Evolutionary conservation across 176 grass and related monocot species (phyloP).

Genomic region (Rhynchospora pubera): DNA sequence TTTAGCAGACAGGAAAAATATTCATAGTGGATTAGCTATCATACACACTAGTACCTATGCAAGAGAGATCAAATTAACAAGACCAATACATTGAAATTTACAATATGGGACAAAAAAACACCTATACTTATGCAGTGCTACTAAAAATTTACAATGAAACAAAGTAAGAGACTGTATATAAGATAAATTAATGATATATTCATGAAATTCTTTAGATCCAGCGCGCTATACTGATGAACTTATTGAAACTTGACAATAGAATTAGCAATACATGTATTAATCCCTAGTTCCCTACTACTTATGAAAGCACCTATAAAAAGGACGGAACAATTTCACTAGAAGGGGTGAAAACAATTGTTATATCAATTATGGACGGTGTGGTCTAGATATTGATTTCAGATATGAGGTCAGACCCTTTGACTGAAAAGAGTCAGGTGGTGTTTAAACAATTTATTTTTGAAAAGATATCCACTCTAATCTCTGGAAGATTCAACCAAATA

Average conservation of each 20-base stretch:
- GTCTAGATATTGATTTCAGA: too few relatives aligned
- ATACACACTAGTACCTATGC: neutral
- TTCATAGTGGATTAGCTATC: neutral
- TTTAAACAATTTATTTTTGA: too few relatives aligned
- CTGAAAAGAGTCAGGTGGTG: too few relatives aligned
- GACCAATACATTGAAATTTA: neutral
- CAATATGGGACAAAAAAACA: too few relatives aligned
- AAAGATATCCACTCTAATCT: too few relatives aligned
- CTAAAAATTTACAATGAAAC: neutral
- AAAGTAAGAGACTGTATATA: neutral
- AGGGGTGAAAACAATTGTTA: too few relatives aligned
- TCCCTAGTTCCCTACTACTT: too few relatives aligned
- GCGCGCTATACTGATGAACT: neutral
- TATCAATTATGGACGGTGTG: too few relatives aligned
- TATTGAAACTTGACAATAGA: neutral
- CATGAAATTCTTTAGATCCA: neutral
- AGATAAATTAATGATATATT: neutral
- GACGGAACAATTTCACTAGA: too few relatives aligned
- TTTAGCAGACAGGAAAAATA: neutral
- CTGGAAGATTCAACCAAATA: too few relatives aligned
- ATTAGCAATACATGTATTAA: neutral
- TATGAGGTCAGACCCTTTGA: too few relatives aligned
- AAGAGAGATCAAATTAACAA: neutral
- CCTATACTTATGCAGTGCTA: neutral
- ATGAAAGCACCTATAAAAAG: too few relatives aligned